phyloP scores from a whole-genome alignment of 139 green algal genomes.

The Dunaliella primolecta region DNA sequence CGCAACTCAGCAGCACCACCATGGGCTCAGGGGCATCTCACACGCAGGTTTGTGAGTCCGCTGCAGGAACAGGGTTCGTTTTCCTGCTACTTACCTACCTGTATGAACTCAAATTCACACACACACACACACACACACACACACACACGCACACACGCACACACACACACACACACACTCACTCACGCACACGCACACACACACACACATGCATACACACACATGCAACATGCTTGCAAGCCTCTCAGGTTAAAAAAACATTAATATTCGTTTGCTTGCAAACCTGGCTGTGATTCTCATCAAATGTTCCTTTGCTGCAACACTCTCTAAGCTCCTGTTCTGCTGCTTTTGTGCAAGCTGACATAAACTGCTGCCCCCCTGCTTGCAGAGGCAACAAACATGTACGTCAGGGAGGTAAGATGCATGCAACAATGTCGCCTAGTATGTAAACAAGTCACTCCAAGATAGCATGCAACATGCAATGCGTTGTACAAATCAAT shows the following conservation, averaged over 20 bases:
- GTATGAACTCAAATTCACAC: neutral
- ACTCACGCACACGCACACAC: too few species aligned
- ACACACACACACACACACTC: neutral
- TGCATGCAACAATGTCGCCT: neutral
- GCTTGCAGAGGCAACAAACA: slow-evolving; percentile 20
- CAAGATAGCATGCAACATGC: neutral
- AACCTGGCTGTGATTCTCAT: too few species aligned
- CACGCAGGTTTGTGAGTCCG: neutral
- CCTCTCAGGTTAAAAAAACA: too few species aligned
- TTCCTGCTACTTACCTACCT: neutral
- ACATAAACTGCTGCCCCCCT: neutral
- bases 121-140: neutral
- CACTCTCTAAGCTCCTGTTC: too few species aligned
- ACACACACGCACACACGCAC: neutral
- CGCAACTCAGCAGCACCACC: neutral
- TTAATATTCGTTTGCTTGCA: too few species aligned
- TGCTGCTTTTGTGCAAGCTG: too few species aligned
- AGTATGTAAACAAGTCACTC: neutral
- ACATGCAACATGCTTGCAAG: too few species aligned
- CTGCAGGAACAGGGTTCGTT: neutral
- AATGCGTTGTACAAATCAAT: neutral
- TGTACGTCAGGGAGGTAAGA: slow-evolving; percentile 7
- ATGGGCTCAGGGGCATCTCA: neutral
- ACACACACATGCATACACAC: too few species aligned
- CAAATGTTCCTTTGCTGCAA: neutral